Base-by-base conservation (phyloP, 352 stramenopile species). In the Globisporangium canariense region DNA sequence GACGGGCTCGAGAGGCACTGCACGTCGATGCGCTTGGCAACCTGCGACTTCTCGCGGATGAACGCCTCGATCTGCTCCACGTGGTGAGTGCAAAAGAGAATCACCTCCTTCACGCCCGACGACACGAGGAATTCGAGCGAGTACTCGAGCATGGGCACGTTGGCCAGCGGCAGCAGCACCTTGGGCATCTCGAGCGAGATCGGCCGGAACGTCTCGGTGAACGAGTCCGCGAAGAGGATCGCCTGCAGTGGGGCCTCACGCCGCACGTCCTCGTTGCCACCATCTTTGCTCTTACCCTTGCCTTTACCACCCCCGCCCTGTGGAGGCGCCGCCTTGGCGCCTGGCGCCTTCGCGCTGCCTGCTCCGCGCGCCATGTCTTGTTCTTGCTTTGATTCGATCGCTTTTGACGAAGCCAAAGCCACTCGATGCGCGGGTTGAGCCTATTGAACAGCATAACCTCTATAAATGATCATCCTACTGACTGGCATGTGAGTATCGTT, bases 91-190 rank as follows among this genome's bases (percentile, higher is more conserved):
- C 80, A 98, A 58, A 99, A 96, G 18, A 99, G 77, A 68, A 99
- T 89, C 6, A 99, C 84, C 73, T 99, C 95, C 50, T 98, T 76
- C 3, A 99, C 95, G 64, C 95, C 96, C 20, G 93, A 89, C 16
- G 88, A 85, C 25, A 88, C 91, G 13, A 99, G 82, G 67, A 99
- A 98, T 76, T 99, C 97, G 47, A 99, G 86, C 53, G 94, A 89
- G 75, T 99, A 99, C 74, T 99, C 94, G 62, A 99, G 80, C 77
- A 99, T 92, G 0, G 96, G 88, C 14, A 99, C 90, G 80, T 99
- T 99, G 55, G 96, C 97, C 34, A 99, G 78, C 14, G 97, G 96
- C 45, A 98, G 91, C 22, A 99, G 72, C 22, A 98, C 86, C 75
- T 99, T 98, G 40, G 95, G 94, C 58, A 76, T 70, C 46, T 83